Evolutionary conservation across 169 alveolate genomes (phyloP).

Genomic region (Eimeria brunetti): DNA sequence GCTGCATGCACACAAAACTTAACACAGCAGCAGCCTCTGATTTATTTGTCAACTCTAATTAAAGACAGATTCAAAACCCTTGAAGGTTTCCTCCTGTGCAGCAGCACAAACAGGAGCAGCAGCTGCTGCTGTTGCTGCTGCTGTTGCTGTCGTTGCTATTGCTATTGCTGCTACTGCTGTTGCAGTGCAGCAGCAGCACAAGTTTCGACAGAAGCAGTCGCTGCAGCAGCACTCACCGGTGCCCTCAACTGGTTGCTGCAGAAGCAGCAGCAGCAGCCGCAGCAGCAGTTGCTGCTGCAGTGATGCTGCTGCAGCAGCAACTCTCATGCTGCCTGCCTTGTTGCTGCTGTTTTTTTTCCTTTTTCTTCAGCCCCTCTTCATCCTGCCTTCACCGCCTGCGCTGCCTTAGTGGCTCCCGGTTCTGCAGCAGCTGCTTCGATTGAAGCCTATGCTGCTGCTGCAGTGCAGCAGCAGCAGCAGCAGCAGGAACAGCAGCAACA

Average conservation of each 20-base stretch:
- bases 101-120: background rate
- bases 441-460: background rate
- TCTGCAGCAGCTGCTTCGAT: background rate
- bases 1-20: too few species aligned
- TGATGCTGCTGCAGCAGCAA: background rate
- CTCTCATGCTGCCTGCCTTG: background rate
- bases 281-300: background rate
- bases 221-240: background rate
- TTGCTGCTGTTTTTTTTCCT: too few species aligned
- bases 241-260: background rate
- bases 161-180: background rate
- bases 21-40: too few species aligned
- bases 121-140: background rate
- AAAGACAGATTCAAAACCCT: too few species aligned
- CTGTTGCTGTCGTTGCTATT: background rate
- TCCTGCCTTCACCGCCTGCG: background rate
- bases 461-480: background rate
- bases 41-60: too few species aligned
- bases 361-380: background rate
- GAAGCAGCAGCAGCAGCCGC: background rate
- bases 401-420: background rate
- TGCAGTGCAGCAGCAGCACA: background rate
- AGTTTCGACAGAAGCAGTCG: background rate
- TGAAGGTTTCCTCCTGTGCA: too few species aligned
- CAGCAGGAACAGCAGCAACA: too few species aligned